Evolutionary conservation across 129 eudicot genomes (phyloP), one percentile per base, ranked within the genome.

Genomic region (Deinandra increscens): DNA sequence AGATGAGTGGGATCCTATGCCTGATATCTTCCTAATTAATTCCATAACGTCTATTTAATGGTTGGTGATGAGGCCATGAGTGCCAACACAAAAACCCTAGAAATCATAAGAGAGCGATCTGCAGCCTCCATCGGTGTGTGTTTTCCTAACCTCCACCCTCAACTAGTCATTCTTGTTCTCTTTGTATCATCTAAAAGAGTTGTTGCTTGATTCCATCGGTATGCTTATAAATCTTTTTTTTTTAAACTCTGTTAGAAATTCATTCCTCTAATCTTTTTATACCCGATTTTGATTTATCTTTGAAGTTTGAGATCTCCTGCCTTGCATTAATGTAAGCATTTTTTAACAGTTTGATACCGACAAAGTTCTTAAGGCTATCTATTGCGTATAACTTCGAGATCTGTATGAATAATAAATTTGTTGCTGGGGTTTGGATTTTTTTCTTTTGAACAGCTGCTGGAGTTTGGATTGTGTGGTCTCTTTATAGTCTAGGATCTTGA

Each of bases 51-150:
- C 69, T 29, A 75, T 66, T 12, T 46, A 60, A 67, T 68, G 48
- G 74, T 58, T 45, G 74, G 31, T 34, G 62, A 26, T 58, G 77
- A 65, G 70, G 39, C 70, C 56, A 6, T 60, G 18, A 66, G 74
- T 49, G 49, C 69, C 38, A 60, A 49, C 19, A 22, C 19, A 39
- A 55, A 66, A 75, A 58, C 74, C 74, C 70, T 72, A 72, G 17
- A 60, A 61, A 72, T 19, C 49, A 49, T 61, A 72, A 39, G 50
- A 48, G 60, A 46, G 26, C 7, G 26, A 48, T 7, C 50, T 15
- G 17, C 41, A 29, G 38, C 62, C 41, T 72, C 22, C 51, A 46
- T 46, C 61, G 22, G 56, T 44, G 14, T 36, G 62, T 18, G 19
- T 39, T 53, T 70, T 39, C 7, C 26, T 44, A 69, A 20, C 49